phyloP scores from a whole-genome alignment of 768 basidiomycete genomes.

The Tricholoma sp. region DNA sequence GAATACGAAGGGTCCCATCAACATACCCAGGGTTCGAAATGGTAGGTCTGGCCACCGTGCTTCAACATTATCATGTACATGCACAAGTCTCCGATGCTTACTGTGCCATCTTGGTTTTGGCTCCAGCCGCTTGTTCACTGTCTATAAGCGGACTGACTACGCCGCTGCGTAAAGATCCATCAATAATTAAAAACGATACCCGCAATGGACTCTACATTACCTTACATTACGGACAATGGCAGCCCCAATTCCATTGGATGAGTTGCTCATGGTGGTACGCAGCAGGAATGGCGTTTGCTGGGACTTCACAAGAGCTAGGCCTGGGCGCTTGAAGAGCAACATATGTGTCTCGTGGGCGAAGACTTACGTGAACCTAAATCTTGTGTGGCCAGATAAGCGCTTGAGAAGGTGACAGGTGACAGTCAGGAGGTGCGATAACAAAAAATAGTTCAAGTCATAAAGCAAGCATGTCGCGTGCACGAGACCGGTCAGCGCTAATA shows the following conservation, averaged over 20 bases:
- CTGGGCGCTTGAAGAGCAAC: not conserved
- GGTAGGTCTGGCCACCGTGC: not conserved
- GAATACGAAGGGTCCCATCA: not conserved
- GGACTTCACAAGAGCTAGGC: not conserved
- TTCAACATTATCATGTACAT: not conserved
- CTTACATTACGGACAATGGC: not conserved
- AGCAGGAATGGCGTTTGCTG: not conserved
- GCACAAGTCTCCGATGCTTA: not conserved
- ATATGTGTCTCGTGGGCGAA: not conserved
- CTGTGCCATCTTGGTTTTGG: not conserved
- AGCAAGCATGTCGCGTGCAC: not conserved
- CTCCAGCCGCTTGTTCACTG: not conserved
- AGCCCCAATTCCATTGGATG: not conserved
- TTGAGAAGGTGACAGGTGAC: not conserved
- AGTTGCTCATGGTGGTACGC: not conserved
- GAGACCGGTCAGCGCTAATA: not conserved
- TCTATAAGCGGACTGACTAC: conserved; percentile 1
- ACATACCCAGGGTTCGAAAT: not conserved
- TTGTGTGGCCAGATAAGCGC: not conserved
- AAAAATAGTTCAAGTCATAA: not conserved
- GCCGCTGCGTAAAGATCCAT: not conserved
- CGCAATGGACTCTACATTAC: not conserved
- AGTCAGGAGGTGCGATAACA: not conserved
- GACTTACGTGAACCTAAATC: not conserved
- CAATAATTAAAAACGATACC: not conserved